phyloP scores from a whole-genome alignment of 2,329 filamentous ascomycete genomes.

The Tolypocladium tropicale region DNA sequence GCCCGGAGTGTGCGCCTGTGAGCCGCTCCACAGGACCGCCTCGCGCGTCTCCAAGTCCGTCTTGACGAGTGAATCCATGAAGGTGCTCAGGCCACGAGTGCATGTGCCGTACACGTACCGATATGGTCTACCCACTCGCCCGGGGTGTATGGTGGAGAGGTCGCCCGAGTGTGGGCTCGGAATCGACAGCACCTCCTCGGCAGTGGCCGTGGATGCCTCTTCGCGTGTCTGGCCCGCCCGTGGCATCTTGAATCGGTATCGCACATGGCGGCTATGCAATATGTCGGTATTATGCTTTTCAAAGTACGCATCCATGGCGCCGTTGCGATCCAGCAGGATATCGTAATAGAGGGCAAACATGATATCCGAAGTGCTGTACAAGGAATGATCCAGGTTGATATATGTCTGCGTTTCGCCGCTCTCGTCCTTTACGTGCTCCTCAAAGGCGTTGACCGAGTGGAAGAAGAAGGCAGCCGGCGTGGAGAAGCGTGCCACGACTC shows the following conservation, averaged over 20 bases:
- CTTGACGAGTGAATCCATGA: conserved; percentile 55
- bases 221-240: conserved; percentile 1
- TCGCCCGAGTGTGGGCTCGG: conserved; percentile 47
- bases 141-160: conserved; percentile 55
- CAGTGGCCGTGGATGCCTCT: conserved; percentile 9
- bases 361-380: conserved; percentile 55
- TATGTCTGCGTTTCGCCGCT: conserved; percentile 22
- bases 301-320: conserved; percentile 32
- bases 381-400: conserved; percentile 55
- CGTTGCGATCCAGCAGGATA: conserved; percentile 45
- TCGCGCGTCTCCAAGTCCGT: conserved; percentile 47
- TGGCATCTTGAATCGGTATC: conserved; percentile 32
- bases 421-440: conserved; percentile 37
- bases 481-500: conserved; percentile 59
- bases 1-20: conserved; percentile 52
- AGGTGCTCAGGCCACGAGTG: conserved; percentile 46
- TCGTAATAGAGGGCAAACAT: conserved; percentile 61
- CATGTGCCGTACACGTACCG: conserved; percentile 51
- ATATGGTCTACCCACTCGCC: conserved; percentile 38
- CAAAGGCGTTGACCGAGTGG: conserved; percentile 69
- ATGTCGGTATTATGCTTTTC: conserved; percentile 27
- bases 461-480: conserved; percentile 67
- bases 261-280: conserved; percentile 26
- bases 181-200: conserved; percentile 32
- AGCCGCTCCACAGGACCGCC: conserved; percentile 45